Evolutionary conservation across 371 early-diverging fungal species (phyloP), one percentile per base, ranked within the genome.

Genomic region (Mortierella sp.): DNA sequence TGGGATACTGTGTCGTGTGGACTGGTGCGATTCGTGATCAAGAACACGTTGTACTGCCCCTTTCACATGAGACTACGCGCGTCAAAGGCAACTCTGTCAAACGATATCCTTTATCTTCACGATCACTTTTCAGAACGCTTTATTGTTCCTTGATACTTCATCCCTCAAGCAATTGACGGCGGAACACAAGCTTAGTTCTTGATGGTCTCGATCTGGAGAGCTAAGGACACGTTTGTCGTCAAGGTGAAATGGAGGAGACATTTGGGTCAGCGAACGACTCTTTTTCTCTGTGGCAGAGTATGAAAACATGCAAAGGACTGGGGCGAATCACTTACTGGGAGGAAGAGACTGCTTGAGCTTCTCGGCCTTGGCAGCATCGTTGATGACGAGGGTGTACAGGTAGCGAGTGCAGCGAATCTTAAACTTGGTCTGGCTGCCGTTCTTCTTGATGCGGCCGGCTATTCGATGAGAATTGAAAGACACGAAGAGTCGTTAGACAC

Each of bases 381-480:
- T 89, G 71, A 98, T 94, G 61, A 94, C 92, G 67, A 98, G 90
- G 67, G 99, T 98, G 94, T 97, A 97, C 73, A 98, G 91, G 90
- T 95, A 97, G 79, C 90, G 90, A 60, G 97, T 94, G 92, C 98
- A 95, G 81, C 99, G 92, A 78, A 98, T 94, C 96, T 98, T 98
- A 94, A 98, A 98, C 92, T 98, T 98, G 93, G 89, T 87, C 79
- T 90, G 84, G 79, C 87, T 88, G 80, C 92, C 93, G 90, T 93
- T 97, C 94, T 96, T 96, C 96, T 97, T 97, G 88, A 98, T 92
- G 81, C 90, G 91, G 77, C 95, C 94, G 78, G 93, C 91, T 93
- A 62, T 25, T 56, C 2, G 65, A 37, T 8, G 37, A 13, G 6
- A 37, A 52, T n/a, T 14, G 45, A 1, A 3, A 37, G 24, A 44